Base-by-base conservation (phyloP, 2,329 filamentous ascomycete genomes). In the Plenodomus tracheiphilus region DNA sequence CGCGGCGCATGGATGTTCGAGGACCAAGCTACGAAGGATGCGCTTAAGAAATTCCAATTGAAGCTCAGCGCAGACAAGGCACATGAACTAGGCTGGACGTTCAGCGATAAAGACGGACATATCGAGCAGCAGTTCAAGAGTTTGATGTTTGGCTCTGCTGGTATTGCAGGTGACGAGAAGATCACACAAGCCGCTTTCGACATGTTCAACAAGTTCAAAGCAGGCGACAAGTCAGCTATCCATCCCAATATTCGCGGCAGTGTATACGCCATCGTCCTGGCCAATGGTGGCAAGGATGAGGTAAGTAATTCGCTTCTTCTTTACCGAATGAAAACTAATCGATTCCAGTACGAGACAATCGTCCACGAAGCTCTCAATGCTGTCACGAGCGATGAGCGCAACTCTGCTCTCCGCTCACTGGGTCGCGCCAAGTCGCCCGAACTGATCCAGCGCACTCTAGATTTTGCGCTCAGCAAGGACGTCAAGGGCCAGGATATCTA, bases 401-500 rank as follows among this genome's bases (percentile, higher is more conserved):
- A 96, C 74, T 93, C 89, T 11, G 91, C 91, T 1, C 83, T 97
- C 50, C 89, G 92, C 62, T 84, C 83, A 25, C 81, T 97, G 18
- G 93, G 93, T 42, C 85, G 91, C 42, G 85, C 90, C 39, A 86
- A 86, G 68, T 81, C 88, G 47, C 86, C 89, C 1, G 84, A 87
- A 58, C 83, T 97, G 41, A 93, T 97, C 70, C 78, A 94, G 77
- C 84, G 85, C 53, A 93, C 91, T 2, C 81, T 97, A 13, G 82
- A 79, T 22, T 79, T 97, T 55, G 81, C 91, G 25, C 81, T 92
- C 48, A 85, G 85, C 70, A 84, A 86, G 53, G 87, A 96, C 59
- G 88, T 97, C 74, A 96, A 95, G 79, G 91, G 89, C 57, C 93
- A 97, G 73, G 93, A 97, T 72, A 86, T 97, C 57, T 97, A 96